Evolutionary conservation across 2,329 filamentous ascomycete genomes (phyloP).

Genomic region (Mycosphaerelloides madeirae): DNA sequence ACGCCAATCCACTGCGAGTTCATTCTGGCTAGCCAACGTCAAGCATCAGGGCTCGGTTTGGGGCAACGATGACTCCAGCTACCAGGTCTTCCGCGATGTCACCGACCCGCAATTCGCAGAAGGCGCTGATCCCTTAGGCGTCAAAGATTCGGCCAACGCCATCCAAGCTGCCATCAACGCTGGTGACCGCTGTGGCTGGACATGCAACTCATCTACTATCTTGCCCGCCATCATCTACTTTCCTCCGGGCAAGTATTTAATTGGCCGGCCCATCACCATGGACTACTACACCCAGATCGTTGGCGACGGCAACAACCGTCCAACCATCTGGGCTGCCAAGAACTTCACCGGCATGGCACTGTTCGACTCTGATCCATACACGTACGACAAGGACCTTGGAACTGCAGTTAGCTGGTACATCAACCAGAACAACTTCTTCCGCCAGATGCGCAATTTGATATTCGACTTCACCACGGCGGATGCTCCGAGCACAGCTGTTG

Average conservation of each 20-base stretch:
- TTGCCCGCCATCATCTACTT: slow-evolving; percentile 88
- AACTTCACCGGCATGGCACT: slow-evolving; percentile 32
- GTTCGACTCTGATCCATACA: slow-evolving; percentile 81
- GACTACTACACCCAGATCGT: slow-evolving; percentile 93
- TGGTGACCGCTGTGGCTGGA: slow-evolving; percentile 72
- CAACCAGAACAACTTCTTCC: slow-evolving; percentile 54
- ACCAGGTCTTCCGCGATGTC: slow-evolving; percentile 56
- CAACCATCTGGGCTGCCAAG: slow-evolving; percentile 48
- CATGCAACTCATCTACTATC: slow-evolving; percentile 79
- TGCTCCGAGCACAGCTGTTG: slow-evolving; percentile 25
- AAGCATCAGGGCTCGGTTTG: slow-evolving; percentile 57
- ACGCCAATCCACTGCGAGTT: slow-evolving; percentile 6
- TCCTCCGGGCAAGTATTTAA: slow-evolving; percentile 77
- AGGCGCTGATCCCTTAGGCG: slow-evolving; percentile 52
- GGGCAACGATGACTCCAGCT: slow-evolving; percentile 47
- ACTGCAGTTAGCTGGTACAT: slow-evolving; percentile 48
- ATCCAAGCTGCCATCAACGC: slow-evolving; percentile 79
- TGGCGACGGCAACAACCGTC: slow-evolving; percentile 68
- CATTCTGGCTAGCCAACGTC: slow-evolving; percentile 22
- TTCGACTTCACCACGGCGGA: slow-evolving; percentile 44
- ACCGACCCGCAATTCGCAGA: slow-evolving; percentile 31
- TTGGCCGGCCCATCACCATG: slow-evolving; percentile 73
- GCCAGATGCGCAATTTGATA: slow-evolving; percentile 51
- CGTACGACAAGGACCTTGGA: slow-evolving; percentile 48
- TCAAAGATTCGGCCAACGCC: slow-evolving; percentile 77